A percentile compares a stretch with the other conserved stretches of the same genome.
These are phyloP conservation scores for Sporothrix curviconia DNA, from an alignment of 2,329 filamentous ascomycete species.

Conservation along the genomic window DNA sequence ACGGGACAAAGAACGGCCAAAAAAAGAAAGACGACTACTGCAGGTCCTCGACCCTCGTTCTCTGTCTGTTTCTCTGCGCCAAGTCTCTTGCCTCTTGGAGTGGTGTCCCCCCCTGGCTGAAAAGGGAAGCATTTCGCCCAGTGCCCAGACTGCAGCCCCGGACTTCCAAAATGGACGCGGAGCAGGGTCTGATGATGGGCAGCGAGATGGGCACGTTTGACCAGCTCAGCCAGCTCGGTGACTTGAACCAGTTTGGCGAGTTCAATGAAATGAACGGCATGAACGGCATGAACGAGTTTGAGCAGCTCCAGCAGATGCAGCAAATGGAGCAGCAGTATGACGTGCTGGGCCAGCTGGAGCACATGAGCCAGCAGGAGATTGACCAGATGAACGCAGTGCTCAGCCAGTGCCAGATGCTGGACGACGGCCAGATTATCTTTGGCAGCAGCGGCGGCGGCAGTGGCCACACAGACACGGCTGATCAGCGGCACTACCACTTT, in stretches of 20 bases:
- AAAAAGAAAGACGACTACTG: neutral
- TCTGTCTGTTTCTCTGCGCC: no score
- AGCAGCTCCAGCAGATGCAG: slow-evolving; percentile 1
- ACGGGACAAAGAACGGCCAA: neutral
- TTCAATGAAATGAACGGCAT: no score
- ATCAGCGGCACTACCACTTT: neutral
- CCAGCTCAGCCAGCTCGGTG: no score
- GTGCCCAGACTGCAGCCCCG: no score
- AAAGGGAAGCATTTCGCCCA: slow-evolving; percentile 2
- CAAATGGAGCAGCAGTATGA: no score
- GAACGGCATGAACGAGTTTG: no score
- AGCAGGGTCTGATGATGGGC: neutral
- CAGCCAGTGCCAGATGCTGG: neutral
- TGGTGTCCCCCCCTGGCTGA: no score
- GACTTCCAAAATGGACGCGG: neutral
- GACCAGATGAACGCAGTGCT: slow-evolving; percentile 1
- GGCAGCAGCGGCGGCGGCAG: neutral
- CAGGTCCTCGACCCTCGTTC: slow-evolving; percentile 1
- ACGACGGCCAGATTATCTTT: neutral
- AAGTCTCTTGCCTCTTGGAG: no score
- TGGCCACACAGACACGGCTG: no score
- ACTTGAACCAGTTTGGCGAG: no score
- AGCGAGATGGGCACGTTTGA: no score
- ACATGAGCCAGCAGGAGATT: slow-evolving; percentile 5
- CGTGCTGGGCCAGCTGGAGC: neutral